Conservation (phyloP, 164 flowering plant genomes). For the Brasenia schreberi region DNA sequence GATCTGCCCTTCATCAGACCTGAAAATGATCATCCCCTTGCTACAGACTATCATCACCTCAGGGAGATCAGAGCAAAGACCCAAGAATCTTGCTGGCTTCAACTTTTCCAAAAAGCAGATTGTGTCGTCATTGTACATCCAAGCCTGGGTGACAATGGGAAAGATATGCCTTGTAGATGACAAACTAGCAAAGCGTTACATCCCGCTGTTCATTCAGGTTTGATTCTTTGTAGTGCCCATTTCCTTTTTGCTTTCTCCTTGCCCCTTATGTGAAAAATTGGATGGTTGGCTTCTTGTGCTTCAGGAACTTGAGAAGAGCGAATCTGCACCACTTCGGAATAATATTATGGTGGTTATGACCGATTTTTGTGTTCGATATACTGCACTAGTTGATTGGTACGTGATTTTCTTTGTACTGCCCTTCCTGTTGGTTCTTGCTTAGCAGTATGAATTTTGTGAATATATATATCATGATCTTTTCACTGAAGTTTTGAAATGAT, state of each 20-base stretch:
- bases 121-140: conserved; percentile 67
- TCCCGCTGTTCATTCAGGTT: conserved; percentile 95
- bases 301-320: conserved; percentile 90
- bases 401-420: conserved; percentile 2
- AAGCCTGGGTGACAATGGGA: conserved; percentile 93
- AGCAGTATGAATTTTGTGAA: too few species aligned
- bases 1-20: conserved; percentile 63
- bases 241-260: neutral
- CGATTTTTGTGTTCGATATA: conserved; percentile 92
- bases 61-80: conserved; percentile 34
- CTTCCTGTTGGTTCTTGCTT: neutral
- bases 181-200: conserved; percentile 76
- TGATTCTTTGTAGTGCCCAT: neutral
- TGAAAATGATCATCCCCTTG: conserved; percentile 41
- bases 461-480: too few species aligned
- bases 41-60: conserved; percentile 79
- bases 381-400: conserved; percentile 93
- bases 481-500: too few species aligned
- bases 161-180: conserved; percentile 91
- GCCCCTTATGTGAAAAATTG: neutral
- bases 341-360: conserved; percentile 79
- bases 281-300: conserved; percentile 3
- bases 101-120: conserved; percentile 32
- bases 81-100: conserved; percentile 31
- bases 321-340: conserved; percentile 72